phyloP scores from a whole-genome alignment of 164 flowering plant genomes.

The Sedum album region DNA sequence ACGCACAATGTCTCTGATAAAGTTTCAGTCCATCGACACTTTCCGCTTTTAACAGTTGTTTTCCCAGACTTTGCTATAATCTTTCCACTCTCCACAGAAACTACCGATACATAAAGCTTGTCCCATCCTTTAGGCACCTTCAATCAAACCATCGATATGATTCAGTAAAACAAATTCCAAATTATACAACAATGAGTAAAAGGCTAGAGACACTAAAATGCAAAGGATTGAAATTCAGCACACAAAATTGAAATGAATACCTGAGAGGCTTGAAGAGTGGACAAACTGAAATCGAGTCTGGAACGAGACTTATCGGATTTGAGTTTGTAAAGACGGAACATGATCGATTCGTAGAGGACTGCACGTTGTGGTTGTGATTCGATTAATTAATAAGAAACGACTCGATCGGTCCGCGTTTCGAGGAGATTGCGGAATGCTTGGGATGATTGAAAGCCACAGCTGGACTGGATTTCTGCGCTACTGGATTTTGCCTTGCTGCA shows the following conservation, averaged over 20 bases:
- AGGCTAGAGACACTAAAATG: too few relatives aligned
- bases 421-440: not conserved
- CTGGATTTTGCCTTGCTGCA: too few relatives aligned
- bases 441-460: too few relatives aligned
- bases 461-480: too few relatives aligned
- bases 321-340: conserved; percentile 4
- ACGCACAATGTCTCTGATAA: conserved; percentile 47
- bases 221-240: too few relatives aligned
- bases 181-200: not conserved
- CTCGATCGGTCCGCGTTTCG: not conserved
- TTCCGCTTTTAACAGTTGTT: conserved; percentile 41
- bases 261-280: not conserved
- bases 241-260: not conserved
- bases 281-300: conserved; percentile 4
- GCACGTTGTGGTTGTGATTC: not conserved
- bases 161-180: not conserved
- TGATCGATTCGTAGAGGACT: not conserved
- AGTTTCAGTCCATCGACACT: conserved; percentile 51
- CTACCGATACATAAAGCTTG: conserved; percentile 39
- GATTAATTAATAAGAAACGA: not conserved
- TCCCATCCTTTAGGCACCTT: conserved; percentile 77
- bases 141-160: not conserved
- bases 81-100: conserved; percentile 45
- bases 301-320: not conserved
- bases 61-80: conserved; percentile 37